A percentile compares a stretch with the other conserved stretches of the same genome.
phyloP scores from a whole-genome alignment of 352 stramenopile species.

The Globisporangium splendens region DNA sequence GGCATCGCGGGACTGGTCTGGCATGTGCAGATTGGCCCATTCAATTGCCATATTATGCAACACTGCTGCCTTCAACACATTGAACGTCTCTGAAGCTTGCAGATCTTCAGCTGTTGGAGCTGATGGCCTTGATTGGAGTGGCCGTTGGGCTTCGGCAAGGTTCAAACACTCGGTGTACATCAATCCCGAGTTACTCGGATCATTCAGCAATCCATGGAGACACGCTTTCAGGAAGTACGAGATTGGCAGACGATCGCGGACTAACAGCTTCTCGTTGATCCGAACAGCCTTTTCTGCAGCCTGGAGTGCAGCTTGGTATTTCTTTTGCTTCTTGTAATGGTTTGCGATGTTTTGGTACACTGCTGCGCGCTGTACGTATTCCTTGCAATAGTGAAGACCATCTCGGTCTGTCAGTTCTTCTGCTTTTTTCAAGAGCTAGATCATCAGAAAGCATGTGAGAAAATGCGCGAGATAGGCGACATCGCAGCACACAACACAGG shows the following conservation, averaged over 20 bases:
- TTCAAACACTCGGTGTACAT: constrained; percentile 62
- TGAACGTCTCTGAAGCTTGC: constrained; percentile 36
- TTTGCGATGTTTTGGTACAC: constrained; percentile 65
- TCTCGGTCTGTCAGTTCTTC: constrained; percentile 56
- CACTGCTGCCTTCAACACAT: constrained; percentile 48
- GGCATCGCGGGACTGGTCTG: constrained; percentile 51
- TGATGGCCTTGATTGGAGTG: neutral
- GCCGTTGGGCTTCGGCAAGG: constrained; percentile 32
- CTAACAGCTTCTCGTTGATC: constrained; percentile 54
- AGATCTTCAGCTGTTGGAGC: neutral
- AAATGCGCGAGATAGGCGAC: no score
- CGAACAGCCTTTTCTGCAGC: constrained; percentile 50
- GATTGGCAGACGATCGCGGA: constrained; percentile 51
- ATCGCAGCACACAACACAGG: no score
- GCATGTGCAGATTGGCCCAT: constrained; percentile 61
- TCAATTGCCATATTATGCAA: constrained; percentile 75
- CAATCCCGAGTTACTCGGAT: constrained; percentile 55
- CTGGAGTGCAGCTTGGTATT: constrained; percentile 62
- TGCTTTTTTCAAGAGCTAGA: constrained; percentile 58
- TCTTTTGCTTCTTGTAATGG: constrained; percentile 80
- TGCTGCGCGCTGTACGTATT: constrained; percentile 45
- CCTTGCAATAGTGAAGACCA: constrained; percentile 66
- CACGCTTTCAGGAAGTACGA: constrained; percentile 60
- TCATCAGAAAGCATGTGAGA: no score
- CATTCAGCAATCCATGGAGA: constrained; percentile 50